These are phyloP conservation scores for Chlamydomonas schloesseri DNA, from an alignment of 139 green algal species.

Conservation along the genomic window DNA sequence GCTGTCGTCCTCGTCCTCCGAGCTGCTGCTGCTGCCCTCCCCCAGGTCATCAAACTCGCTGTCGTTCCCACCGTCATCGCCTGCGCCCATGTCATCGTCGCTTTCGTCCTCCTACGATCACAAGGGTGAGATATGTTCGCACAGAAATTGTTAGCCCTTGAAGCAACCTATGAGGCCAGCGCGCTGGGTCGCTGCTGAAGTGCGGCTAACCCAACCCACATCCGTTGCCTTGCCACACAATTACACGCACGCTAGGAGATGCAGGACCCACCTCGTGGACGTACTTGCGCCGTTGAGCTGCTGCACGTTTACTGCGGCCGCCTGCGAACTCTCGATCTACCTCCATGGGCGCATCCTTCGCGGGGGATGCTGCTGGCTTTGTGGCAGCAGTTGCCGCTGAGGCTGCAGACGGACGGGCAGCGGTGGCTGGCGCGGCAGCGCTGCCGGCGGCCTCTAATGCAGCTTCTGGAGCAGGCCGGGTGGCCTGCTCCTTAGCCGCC, in stretches of 20 bases:
- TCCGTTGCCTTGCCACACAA: neutral
- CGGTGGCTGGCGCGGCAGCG: too few species aligned
- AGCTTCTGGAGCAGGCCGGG: too few species aligned
- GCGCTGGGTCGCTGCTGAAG: too few species aligned
- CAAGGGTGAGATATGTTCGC: too few species aligned
- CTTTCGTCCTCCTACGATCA: neutral
- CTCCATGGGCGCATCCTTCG: too few species aligned
- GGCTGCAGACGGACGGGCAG: too few species aligned
- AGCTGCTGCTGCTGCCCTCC: neutral
- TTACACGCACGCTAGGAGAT: neutral
- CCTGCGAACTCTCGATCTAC: too few species aligned
- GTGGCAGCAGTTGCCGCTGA: too few species aligned
- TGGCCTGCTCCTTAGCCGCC: neutral
- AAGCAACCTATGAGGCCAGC: too few species aligned
- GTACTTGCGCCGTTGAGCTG: neutral
- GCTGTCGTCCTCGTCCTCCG: neutral
- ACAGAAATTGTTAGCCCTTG: too few species aligned
- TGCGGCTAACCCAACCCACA: neutral
- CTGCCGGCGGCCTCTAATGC: too few species aligned
- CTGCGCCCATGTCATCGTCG: neutral
- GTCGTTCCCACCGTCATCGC: neutral
- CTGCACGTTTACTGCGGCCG: neutral
- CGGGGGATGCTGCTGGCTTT: too few species aligned
- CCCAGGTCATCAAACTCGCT: neutral
- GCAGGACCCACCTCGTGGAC: neutral